phyloP scores from a whole-genome alignment of 176 grass and related monocot genomes.

The Carex scoparia region DNA sequence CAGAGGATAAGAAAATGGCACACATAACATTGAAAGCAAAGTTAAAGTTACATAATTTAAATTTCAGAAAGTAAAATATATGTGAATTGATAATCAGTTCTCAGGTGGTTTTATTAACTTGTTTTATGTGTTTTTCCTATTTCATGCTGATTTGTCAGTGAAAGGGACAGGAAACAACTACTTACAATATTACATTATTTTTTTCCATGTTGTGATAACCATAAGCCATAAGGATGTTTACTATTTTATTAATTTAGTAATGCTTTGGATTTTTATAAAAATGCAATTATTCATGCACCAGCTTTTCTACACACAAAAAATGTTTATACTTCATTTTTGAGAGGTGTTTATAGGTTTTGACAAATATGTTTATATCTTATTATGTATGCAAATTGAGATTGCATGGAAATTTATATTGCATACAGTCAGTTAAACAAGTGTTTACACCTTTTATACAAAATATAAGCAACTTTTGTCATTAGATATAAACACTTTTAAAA shows the following conservation, averaged over 20 bases:
- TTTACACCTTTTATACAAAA: too few relatives aligned
- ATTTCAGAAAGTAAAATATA: neutral
- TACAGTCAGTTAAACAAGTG: too few relatives aligned
- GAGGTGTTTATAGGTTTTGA: neutral
- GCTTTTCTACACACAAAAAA: neutral
- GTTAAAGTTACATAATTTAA: neutral
- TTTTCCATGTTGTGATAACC: neutral
- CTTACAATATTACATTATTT: neutral
- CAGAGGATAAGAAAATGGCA: conserved; percentile 1
- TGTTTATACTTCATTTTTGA: neutral
- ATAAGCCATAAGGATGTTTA: neutral
- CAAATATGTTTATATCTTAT: too few relatives aligned
- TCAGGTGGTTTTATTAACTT: neutral
- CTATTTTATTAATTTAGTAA: neutral
- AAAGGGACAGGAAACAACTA: neutral
- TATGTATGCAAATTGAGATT: too few relatives aligned
- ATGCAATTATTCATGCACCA: neutral
- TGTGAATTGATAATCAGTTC: neutral
- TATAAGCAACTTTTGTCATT: too few relatives aligned
- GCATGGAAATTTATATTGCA: too few relatives aligned
- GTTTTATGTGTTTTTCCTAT: neutral
- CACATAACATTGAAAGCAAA: neutral
- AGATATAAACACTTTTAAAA: neutral
- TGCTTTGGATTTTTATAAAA: neutral
- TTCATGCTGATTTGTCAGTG: neutral